A percentile compares a stretch with the other conserved stretches of the same genome.
Conservation (phyloP, 106 monocot genomes). For the Apostasia ramifera region DNA sequence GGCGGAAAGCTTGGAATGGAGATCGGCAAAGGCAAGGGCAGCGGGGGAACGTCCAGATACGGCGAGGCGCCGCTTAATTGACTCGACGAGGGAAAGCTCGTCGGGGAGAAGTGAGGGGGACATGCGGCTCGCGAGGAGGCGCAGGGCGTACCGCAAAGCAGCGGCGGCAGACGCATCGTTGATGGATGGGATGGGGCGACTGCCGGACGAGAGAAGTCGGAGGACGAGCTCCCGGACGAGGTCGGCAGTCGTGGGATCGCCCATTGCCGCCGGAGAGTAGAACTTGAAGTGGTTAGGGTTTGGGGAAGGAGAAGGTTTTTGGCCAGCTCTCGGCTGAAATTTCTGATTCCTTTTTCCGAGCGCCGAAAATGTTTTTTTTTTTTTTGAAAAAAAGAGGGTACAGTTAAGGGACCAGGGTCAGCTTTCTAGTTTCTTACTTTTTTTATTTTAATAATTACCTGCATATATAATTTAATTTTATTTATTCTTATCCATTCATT, state of each 20-base stretch:
- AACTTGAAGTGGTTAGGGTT: neutral
- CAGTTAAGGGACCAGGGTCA: too few species aligned
- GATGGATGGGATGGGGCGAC: constrained; percentile 10
- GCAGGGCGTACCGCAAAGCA: constrained; percentile 59
- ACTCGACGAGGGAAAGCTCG: constrained; percentile 58
- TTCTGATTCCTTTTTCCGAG: too few species aligned
- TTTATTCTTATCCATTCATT: too few species aligned
- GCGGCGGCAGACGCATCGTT: constrained; percentile 10
- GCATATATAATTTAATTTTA: too few species aligned
- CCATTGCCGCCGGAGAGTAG: constrained; percentile 45
- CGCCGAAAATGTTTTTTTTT: too few species aligned
- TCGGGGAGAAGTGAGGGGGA: constrained; percentile 48
- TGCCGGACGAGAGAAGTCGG: constrained; percentile 45
- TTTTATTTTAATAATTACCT: too few species aligned
- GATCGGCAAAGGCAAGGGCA: constrained; percentile 79
- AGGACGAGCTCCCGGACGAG: constrained; percentile 78
- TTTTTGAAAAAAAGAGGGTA: too few species aligned
- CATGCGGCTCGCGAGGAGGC: constrained; percentile 77
- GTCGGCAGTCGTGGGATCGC: constrained; percentile 62
- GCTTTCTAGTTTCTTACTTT: too few species aligned
- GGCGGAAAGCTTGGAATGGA: constrained; percentile 54
- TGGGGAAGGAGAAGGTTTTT: neutral
- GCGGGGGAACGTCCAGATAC: constrained; percentile 41
- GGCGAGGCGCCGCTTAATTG: constrained; percentile 83
- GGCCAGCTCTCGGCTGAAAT: too few species aligned